Base-by-base conservation (phyloP, 139 green algal species). In the Chlorella sp. region DNA sequence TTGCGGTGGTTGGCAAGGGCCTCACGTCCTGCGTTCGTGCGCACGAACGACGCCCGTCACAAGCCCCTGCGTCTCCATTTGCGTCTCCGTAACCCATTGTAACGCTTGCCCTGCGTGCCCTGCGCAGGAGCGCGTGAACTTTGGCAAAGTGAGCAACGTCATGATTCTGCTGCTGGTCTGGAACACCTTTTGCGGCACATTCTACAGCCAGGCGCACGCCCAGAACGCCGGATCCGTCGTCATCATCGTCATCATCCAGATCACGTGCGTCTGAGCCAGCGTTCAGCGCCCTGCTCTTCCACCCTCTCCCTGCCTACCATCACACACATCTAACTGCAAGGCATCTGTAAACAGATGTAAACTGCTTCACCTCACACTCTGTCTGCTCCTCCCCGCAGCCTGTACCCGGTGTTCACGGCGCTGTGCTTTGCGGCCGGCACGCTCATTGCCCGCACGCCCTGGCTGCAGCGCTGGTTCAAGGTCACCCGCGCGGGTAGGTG, bases 131-230 rank as follows among this genome's bases (percentile, higher is more conserved):
- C 62, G 66, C 27, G 31, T 81, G 29, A 81, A 81, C 64, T 81
- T 81, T 34, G 63, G 70, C 64, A 80, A 80, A 30, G 67, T 80
- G 2, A 60, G 55, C 62, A 80, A 80, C 62, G 26, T 81, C 31
- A 81, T 81, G 70, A 86, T 86, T 55, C 69, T 86, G 24, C 67
- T 83, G 42, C 63, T 86, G n/a, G 81, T 86, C 6, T 86, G 77
- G 77, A 67, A 62, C 65, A 83, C 81, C 14, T 86, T 86, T 30
- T 83, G 74, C 74, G 76, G 79, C 72, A 86, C 81, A 24, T 86
- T 86, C 49, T 26, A 72, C 71, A 64, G 34, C 6, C 30, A 76
- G 35, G 27, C 64, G 29, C 31, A 76, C 23, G 73, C 74, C 0
- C 66, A 31, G 0, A 74, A 65, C 3, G 55, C 33, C 1, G 49